These are phyloP conservation scores for Cenchrus americanus DNA, from an alignment of 176 grass and related monocot species.

Conservation along the genomic window DNA sequence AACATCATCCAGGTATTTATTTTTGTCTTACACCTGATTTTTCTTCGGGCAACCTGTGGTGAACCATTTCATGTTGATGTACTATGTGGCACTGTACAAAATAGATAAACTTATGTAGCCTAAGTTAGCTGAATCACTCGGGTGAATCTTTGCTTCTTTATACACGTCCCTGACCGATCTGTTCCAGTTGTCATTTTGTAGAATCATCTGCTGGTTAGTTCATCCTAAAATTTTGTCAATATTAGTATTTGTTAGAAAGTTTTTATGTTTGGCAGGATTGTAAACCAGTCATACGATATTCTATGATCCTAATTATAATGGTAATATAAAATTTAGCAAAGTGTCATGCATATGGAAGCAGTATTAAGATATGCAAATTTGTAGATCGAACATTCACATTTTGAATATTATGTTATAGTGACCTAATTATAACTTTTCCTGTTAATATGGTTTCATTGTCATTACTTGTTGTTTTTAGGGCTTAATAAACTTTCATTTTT, in stretches of 20 bases:
- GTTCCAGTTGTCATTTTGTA: neutral
- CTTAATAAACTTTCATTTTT: neutral
- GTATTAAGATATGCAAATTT: neutral
- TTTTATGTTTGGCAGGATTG: neutral
- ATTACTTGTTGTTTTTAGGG: neutral
- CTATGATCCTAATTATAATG: neutral
- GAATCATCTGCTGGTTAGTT: conserved; percentile 2
- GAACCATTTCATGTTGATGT: neutral
- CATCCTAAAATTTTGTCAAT: neutral
- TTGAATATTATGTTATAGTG: neutral
- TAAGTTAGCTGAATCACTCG: neutral
- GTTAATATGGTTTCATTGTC: neutral
- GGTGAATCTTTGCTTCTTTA: neutral
- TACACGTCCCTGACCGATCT: neutral
- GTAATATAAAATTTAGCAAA: neutral
- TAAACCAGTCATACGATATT: neutral
- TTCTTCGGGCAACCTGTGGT: conserved; percentile 11
- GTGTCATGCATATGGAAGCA: neutral
- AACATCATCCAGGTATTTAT: conserved; percentile 86
- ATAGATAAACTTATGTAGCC: neutral
- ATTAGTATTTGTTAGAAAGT: neutral
- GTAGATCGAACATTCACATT: neutral
- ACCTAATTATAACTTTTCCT: neutral
- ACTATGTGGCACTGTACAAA: neutral
- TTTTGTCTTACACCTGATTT: neutral